Evolutionary conservation across 2,329 filamentous ascomycete genomes (phyloP).

Genomic region (Anisogramma anomala): DNA sequence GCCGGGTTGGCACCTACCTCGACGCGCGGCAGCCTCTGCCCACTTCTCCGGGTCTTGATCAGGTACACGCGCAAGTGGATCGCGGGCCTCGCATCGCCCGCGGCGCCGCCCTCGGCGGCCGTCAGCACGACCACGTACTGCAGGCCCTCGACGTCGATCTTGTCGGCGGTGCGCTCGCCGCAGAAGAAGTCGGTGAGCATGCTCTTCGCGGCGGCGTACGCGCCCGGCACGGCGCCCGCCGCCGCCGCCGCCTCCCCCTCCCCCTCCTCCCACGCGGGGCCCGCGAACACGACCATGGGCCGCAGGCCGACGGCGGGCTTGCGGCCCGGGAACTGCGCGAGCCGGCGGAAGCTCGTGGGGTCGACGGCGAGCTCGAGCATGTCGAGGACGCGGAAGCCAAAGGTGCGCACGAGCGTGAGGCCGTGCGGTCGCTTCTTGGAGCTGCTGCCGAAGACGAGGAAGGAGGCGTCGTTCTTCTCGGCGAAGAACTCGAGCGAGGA

Average conservation of each 20-base stretch:
- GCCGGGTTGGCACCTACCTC: no score
- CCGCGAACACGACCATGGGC: conserved; percentile 84
- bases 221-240: conserved; percentile 63
- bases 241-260: no score
- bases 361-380: conserved; percentile 89
- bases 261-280: conserved; percentile 78
- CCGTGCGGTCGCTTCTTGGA: conserved; percentile 94
- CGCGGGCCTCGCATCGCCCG: conserved; percentile 35
- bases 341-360: conserved; percentile 55
- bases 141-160: conserved; percentile 88
- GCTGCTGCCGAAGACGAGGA: conserved; percentile 73
- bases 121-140: conserved; percentile 80
- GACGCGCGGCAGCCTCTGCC: conserved; percentile 76
- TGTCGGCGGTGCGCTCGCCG: conserved; percentile 59
- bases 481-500: conserved; percentile 87
- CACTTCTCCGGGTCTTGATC: conserved; percentile 74
- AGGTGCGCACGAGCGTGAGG: conserved; percentile 71
- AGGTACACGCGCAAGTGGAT: conserved; percentile 71
- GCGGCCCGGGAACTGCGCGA: conserved; percentile 64
- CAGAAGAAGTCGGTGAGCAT: conserved; percentile 86
- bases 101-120: conserved; percentile 50
- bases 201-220: conserved; percentile 77
- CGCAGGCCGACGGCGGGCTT: conserved; percentile 72
- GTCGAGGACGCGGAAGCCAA: conserved; percentile 78
- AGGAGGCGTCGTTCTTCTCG: conserved; percentile 85